A percentile compares a stretch with the other conserved stretches of the same genome.
Conservation (phyloP, 2,329 filamentous ascomycete genomes). For the Metarhizium humberi region DNA sequence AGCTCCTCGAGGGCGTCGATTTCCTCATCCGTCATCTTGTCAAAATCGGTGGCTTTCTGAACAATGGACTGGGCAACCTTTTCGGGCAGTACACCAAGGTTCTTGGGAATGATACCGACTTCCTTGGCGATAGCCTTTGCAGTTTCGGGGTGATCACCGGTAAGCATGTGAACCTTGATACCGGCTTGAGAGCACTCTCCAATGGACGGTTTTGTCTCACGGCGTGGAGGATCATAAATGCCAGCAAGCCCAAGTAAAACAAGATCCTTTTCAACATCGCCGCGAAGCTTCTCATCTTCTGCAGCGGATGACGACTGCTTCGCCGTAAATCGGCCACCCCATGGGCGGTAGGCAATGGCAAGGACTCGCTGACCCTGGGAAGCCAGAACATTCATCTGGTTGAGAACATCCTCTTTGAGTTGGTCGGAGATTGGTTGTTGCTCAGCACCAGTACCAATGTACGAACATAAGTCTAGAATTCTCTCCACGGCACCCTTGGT, state of each 20-base stretch:
- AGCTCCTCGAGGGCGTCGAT: constrained; percentile 68
- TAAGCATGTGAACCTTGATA: constrained; percentile 76
- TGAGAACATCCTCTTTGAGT: constrained; percentile 38
- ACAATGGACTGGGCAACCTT: constrained; percentile 60
- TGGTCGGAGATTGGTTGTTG: constrained; percentile 39
- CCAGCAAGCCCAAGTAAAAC: constrained; percentile 73
- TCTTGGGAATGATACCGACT: constrained; percentile 64
- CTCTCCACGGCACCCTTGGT: constrained; percentile 56
- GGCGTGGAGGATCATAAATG: constrained; percentile 78
- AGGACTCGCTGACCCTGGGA: constrained; percentile 64
- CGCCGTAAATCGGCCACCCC: constrained; percentile 37
- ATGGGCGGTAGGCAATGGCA: constrained; percentile 57
- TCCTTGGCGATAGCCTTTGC: constrained; percentile 70
- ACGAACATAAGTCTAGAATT: constrained; percentile 46
- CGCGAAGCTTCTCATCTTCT: constrained; percentile 41
- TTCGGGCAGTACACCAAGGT: constrained; percentile 49
- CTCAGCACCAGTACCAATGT: constrained; percentile 32
- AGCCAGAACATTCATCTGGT: constrained; percentile 50
- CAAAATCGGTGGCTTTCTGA: constrained; percentile 69
- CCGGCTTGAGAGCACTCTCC: constrained; percentile 62
- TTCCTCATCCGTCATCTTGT: constrained; percentile 63
- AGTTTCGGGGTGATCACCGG: constrained; percentile 72
- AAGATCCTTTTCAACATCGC: constrained; percentile 56
- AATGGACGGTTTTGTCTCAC: constrained; percentile 67
- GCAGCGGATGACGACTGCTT: constrained; percentile 22